Evolutionary conservation across 495 filamentous ascomycete genomes (phyloP).

Genomic region (Tuber microsphaerosporum): DNA sequence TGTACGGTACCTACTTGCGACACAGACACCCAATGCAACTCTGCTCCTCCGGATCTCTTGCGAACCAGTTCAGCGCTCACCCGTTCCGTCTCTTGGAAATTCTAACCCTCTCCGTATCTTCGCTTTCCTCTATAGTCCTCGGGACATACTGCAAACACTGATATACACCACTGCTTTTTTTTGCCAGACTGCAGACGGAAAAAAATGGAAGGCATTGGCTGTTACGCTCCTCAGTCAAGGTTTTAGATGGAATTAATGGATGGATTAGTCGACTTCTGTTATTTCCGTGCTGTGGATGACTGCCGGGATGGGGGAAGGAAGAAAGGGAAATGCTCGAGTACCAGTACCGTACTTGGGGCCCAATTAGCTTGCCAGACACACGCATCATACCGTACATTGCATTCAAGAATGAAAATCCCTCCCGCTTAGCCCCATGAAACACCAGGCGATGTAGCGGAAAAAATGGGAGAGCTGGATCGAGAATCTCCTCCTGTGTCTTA

Average conservation of each 20-base stretch:
- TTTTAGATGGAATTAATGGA: background rate
- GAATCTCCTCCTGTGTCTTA: constrained; percentile 15
- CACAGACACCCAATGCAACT: background rate
- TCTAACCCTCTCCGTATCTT: background rate
- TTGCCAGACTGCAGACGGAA: background rate
- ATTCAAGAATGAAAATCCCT: constrained; percentile 34
- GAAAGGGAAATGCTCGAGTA: constrained; percentile 7
- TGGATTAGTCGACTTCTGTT: background rate
- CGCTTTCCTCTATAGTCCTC: background rate
- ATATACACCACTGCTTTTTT: background rate
- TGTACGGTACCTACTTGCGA: constrained; percentile 1
- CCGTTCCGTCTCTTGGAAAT: background rate
- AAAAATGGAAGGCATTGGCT: background rate
- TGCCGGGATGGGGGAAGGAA: constrained; percentile 18
- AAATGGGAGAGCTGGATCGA: constrained; percentile 16
- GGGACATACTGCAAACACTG: background rate
- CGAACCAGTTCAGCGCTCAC: background rate
- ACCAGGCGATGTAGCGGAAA: constrained; percentile 25
- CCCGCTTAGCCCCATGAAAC: constrained; percentile 23
- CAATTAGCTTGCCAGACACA: constrained; percentile 25
- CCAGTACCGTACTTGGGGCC: constrained; percentile 18
- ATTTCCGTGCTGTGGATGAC: constrained; percentile 16
- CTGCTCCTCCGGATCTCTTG: background rate
- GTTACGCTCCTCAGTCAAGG: background rate
- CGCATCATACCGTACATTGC: constrained; percentile 16